A percentile compares a stretch with the other conserved stretches of the same genome.
Evolutionary conservation across 805 yeast species (phyloP).

Genomic region (Brettanomyces bruxellensis): DNA sequence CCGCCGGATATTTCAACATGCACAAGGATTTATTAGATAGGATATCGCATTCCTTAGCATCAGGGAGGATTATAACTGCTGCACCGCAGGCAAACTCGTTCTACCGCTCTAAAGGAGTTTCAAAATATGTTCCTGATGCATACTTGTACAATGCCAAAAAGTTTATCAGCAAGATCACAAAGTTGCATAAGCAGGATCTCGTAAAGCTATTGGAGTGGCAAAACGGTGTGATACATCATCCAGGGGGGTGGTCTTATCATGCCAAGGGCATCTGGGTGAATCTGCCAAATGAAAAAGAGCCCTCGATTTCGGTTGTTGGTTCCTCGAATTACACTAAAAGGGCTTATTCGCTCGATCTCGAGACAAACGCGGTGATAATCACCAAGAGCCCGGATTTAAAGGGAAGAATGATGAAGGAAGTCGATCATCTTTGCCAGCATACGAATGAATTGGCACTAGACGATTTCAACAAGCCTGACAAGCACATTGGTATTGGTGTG

Average conservation of each 20-base stretch:
- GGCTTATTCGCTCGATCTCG: slow-evolving; percentile 81
- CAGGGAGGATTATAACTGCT: slow-evolving; percentile 77
- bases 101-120: slow-evolving; percentile 73
- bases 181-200: slow-evolving; percentile 20
- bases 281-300: slow-evolving; percentile 45
- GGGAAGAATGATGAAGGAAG: slow-evolving; percentile 48
- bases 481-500: slow-evolving; percentile 56
- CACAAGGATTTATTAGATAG: slow-evolving; percentile 58
- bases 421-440: slow-evolving; percentile 46
- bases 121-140: slow-evolving; percentile 78
- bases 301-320: slow-evolving; percentile 77
- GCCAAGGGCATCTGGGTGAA: slow-evolving; percentile 92
- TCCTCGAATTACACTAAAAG: slow-evolving; percentile 90
- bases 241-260: slow-evolving; percentile 93
- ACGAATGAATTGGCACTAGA: slow-evolving; percentile 44
- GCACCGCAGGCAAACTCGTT: slow-evolving; percentile 93
- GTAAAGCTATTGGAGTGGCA: slow-evolving; percentile 77
- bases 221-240: slow-evolving; percentile 72
- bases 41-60: slow-evolving; percentile 48
- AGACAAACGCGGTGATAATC: slow-evolving; percentile 72
- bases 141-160: slow-evolving; percentile 66
- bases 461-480: slow-evolving; percentile 57
- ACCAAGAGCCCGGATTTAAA: slow-evolving; percentile 60
- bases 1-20: slow-evolving; percentile 96
- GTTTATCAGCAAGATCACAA: slow-evolving; percentile 47